phyloP scores from a whole-genome alignment of 108 stramenopile genomes.

The Cyclostephanos tholiformis region DNA sequence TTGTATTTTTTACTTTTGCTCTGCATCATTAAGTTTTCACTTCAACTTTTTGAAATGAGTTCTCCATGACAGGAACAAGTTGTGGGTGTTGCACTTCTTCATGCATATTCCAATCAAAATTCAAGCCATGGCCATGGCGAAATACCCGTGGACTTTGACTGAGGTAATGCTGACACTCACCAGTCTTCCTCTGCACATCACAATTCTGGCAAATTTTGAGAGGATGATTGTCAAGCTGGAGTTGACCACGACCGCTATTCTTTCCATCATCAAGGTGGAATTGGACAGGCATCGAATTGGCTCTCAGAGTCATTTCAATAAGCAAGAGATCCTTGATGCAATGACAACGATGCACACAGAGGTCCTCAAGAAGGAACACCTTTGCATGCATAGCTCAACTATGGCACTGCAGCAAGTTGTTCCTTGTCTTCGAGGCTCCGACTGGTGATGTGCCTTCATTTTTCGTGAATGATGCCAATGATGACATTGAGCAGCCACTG shows the following conservation, averaged over 20 bases:
- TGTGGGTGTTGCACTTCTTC: not conserved
- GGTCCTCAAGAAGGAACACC: no score
- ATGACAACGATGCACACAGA: no score
- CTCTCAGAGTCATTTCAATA: not conserved
- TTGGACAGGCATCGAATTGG: not conserved
- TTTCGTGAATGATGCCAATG: no score
- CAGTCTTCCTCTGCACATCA: not conserved
- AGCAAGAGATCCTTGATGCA: no score
- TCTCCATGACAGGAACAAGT: not conserved
- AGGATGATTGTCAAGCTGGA: not conserved
- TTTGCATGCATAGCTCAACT: no score
- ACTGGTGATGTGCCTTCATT: no score
- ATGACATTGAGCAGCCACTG: not conserved
- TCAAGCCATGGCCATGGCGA: not conserved
- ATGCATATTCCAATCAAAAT: not conserved
- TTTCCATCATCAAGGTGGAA: not conserved
- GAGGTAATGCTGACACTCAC: not conserved
- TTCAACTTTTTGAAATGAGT: not conserved
- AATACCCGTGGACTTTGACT: conserved; percentile 1
- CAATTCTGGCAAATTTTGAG: not conserved
- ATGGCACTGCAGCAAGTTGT: no score
- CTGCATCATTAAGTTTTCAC: not conserved
- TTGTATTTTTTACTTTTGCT: not conserved
- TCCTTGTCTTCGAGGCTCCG: no score
- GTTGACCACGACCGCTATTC: not conserved